A percentile compares a stretch with the other conserved stretches of the same genome.
Evolutionary conservation across 441 rosid genomes (phyloP).

Genomic region (Brassica balearica): DNA sequence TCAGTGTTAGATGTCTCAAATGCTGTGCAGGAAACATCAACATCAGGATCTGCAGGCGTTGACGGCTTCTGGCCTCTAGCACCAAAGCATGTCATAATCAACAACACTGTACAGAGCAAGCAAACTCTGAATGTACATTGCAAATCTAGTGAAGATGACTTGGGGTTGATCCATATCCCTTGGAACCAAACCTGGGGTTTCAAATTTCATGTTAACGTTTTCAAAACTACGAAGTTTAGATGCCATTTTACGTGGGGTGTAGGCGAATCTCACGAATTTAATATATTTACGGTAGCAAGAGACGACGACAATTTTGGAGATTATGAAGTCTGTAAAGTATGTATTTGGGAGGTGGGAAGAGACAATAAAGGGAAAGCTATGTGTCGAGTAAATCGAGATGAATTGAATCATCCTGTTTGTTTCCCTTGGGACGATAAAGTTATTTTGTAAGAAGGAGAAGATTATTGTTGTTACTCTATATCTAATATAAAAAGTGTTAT

Average conservation of each 20-base stretch:
- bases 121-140: conserved; percentile 23
- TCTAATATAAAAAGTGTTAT: not conserved
- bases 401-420: not conserved
- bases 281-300: conserved; percentile 24
- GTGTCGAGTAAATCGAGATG: conserved; percentile 16
- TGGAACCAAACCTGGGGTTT: conserved; percentile 8
- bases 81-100: conserved; percentile 24
- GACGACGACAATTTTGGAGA: conserved; percentile 8
- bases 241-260: conserved; percentile 17
- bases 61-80: conserved; percentile 14
- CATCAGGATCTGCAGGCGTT: not conserved
- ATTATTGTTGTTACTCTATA: not conserved
- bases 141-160: conserved; percentile 16
- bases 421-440: not conserved
- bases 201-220: conserved; percentile 26
- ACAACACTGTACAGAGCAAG: not conserved
- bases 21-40: not conserved
- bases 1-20: conserved; percentile 8
- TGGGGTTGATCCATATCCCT: conserved; percentile 9
- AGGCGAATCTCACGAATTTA: conserved; percentile 16
- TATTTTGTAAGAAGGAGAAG: not conserved
- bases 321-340: not conserved
- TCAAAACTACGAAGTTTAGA: not conserved
- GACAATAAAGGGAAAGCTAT: not conserved
- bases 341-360: conserved; percentile 23